These are phyloP conservation scores for Sechiopsis laciniata DNA, from an alignment of 306 rosid species.

Conservation along the genomic window DNA sequence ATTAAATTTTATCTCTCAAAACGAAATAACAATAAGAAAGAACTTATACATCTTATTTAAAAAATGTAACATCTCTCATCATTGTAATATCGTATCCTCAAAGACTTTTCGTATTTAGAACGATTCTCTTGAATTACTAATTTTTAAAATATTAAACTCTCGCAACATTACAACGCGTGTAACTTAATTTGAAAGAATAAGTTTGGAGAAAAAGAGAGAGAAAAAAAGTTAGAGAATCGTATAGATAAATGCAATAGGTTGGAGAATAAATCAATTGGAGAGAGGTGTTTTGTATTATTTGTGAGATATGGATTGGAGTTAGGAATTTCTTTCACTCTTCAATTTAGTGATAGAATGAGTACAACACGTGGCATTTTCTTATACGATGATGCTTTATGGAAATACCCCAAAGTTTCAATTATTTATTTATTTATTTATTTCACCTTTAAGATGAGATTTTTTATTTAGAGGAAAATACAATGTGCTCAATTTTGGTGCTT, in stretches of 20 bases:
- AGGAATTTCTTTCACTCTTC: slow-evolving; percentile 6
- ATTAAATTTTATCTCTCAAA: too few relatives aligned
- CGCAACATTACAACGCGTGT: background rate
- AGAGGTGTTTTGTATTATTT: background rate
- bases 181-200: background rate
- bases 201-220: background rate
- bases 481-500: slow-evolving; percentile 12
- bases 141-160: background rate
- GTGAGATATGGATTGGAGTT: slow-evolving; percentile 2
- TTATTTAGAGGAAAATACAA: background rate
- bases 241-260: background rate
- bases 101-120: background rate
- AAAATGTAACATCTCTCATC: too few relatives aligned
- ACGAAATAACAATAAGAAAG: too few relatives aligned
- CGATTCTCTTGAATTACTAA: background rate
- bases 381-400: background rate
- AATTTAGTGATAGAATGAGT: slow-evolving; percentile 5
- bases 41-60: too few relatives aligned
- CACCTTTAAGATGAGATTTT: background rate
- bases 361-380: background rate
- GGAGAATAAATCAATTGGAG: background rate
- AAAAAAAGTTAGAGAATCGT: background rate
- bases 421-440: background rate
- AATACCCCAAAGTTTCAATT: background rate
- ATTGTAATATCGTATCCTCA: too few relatives aligned